Evolutionary conservation across 148 eudicot genomes (phyloP).

Genomic region (Camellia granthamiana): DNA sequence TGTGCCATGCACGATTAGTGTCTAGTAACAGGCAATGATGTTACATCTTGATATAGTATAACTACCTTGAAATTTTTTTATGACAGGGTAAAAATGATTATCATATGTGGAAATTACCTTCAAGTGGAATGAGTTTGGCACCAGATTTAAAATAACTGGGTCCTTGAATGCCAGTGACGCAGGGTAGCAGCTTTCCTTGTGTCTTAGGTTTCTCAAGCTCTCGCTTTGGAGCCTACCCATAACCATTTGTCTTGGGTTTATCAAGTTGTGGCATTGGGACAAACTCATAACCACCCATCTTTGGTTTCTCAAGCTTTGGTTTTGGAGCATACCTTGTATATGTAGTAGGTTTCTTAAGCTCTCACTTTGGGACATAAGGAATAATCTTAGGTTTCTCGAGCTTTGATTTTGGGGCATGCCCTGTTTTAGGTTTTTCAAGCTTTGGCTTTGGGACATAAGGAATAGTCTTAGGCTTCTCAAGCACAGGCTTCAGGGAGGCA

Average conservation of each 20-base stretch:
- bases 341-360: background rate
- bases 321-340: background rate
- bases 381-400: background rate
- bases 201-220: background rate
- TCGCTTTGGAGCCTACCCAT: background rate
- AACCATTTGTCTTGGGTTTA: background rate
- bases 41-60: too few species aligned
- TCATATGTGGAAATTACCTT: slow-evolving; percentile 19
- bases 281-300: background rate
- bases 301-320: background rate
- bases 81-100: too few species aligned
- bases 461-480: background rate
- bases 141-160: slow-evolving; percentile 36
- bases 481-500: background rate
- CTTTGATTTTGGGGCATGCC: background rate
- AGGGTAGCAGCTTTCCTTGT: background rate
- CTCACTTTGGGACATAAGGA: background rate
- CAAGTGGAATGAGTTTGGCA: slow-evolving; percentile 27
- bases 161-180: slow-evolving; percentile 26
- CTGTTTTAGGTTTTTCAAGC: background rate
- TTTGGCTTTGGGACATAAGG: background rate
- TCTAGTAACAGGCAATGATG: too few species aligned
- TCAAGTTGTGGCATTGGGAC: background rate
- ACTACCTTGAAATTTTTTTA: too few species aligned
- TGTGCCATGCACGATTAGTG: too few species aligned